Conservation (phyloP, 2,329 filamentous ascomycete genomes). For the Venturia pyrina region DNA sequence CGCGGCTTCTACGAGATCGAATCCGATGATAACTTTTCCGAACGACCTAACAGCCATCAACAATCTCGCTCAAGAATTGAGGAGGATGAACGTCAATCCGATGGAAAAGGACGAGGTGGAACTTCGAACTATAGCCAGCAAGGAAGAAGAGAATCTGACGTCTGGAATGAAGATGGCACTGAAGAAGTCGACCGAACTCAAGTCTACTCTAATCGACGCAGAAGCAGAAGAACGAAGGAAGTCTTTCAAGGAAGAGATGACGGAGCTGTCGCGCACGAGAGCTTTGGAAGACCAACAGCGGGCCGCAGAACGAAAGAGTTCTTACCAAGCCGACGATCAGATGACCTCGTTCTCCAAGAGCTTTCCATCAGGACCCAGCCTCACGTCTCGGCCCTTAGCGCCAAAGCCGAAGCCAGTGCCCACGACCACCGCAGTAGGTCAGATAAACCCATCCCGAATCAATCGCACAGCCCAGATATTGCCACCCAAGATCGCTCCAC, state of each 20-base stretch:
- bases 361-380: background rate
- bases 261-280: background rate
- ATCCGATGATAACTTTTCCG: background rate
- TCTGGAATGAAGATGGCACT: background rate
- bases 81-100: background rate
- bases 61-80: background rate
- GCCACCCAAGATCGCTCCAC: background rate
- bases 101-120: background rate
- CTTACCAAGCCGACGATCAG: background rate
- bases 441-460: background rate
- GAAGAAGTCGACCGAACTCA: background rate
- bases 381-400: background rate
- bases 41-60: background rate
- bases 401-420: background rate
- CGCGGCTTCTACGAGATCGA: conserved; percentile 1
- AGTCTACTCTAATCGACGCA: background rate
- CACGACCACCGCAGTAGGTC: background rate
- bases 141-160: background rate
- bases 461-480: background rate
- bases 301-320: background rate
- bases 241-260: background rate
- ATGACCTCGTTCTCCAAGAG: background rate
- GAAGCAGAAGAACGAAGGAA: background rate
- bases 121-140: background rate
- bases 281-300: background rate